A percentile compares a stretch with the other conserved stretches of the same genome.
Conservation (phyloP, 805 yeast genomes). For the Kodamaea fukazawae region DNA sequence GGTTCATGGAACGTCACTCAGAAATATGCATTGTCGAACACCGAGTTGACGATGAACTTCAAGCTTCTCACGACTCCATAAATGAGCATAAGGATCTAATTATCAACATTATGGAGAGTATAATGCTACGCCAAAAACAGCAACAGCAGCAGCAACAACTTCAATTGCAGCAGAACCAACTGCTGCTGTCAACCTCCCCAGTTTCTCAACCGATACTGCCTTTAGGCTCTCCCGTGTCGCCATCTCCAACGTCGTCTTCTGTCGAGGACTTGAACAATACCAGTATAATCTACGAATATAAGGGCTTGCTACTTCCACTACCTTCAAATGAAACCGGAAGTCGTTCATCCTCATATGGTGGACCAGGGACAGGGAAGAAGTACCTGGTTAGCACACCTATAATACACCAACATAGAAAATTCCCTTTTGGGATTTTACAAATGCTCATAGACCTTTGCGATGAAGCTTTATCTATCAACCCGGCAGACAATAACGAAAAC, state of each 20-base stretch:
- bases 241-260: constrained; percentile 13
- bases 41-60: constrained; percentile 73
- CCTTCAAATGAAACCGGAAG: constrained; percentile 18
- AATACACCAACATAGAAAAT: constrained; percentile 43
- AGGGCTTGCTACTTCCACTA: constrained; percentile 51
- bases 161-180: constrained; percentile 14
- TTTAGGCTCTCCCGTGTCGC: neutral
- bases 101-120: constrained; percentile 39
- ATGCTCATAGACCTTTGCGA: constrained; percentile 65
- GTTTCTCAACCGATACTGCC: neutral
- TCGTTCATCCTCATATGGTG: constrained; percentile 12
- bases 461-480: constrained; percentile 68
- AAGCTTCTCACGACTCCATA: constrained; percentile 69
- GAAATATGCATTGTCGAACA: constrained; percentile 86
- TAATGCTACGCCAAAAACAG: constrained; percentile 24
- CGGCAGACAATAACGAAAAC: constrained; percentile 41
- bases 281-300: constrained; percentile 46
- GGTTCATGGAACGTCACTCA: constrained; percentile 95
- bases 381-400: constrained; percentile 34
- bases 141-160: constrained; percentile 19
- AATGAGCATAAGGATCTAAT: constrained; percentile 65
- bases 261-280: constrained; percentile 7
- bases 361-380: constrained; percentile 8
- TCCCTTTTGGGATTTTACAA: constrained; percentile 62
- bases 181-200: constrained; percentile 6